phyloP scores from a whole-genome alignment of 176 grass and related monocot genomes.

The Carex parvula region DNA sequence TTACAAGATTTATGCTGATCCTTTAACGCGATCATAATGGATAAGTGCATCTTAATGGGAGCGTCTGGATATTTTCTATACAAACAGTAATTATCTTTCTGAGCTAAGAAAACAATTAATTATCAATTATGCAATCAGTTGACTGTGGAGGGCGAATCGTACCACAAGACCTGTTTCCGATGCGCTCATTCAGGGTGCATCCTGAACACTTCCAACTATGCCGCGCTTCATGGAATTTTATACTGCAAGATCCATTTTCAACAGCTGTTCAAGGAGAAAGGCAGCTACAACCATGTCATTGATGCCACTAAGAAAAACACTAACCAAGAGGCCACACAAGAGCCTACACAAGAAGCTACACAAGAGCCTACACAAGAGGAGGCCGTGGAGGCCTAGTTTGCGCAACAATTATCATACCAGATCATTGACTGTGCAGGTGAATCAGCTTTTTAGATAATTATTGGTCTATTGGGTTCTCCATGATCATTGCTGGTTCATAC shows the following conservation, averaged over 20 bases:
- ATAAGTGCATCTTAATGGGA: neutral
- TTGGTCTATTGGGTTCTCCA: neutral
- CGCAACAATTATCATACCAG: neutral
- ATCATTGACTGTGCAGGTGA: neutral
- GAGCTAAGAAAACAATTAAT: neutral
- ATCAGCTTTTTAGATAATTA: conserved; percentile 5
- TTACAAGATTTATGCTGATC: neutral
- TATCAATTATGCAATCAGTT: conserved; percentile 32
- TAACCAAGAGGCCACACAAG: conserved; percentile 21
- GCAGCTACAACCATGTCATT: conserved; percentile 87
- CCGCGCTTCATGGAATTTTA: conserved; percentile 81
- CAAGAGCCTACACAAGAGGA: neutral
- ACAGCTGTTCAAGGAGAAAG: conserved; percentile 98
- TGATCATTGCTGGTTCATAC: neutral
- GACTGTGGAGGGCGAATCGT: conserved; percentile 69
- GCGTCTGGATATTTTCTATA: neutral
- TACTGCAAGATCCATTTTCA: conserved; percentile 97
- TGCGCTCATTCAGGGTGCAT: conserved; percentile 80
- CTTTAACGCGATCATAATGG: neutral
- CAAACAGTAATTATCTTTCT: neutral
- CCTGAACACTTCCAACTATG: conserved; percentile 80
- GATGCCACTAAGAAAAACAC: conserved; percentile 49
- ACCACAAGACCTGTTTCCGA: conserved; percentile 96
- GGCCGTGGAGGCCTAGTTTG: neutral
- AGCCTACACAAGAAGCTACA: no score